Evolutionary conservation across 2,329 filamentous ascomycete species (phyloP).

Genomic region (Rutstroemia sp.): DNA sequence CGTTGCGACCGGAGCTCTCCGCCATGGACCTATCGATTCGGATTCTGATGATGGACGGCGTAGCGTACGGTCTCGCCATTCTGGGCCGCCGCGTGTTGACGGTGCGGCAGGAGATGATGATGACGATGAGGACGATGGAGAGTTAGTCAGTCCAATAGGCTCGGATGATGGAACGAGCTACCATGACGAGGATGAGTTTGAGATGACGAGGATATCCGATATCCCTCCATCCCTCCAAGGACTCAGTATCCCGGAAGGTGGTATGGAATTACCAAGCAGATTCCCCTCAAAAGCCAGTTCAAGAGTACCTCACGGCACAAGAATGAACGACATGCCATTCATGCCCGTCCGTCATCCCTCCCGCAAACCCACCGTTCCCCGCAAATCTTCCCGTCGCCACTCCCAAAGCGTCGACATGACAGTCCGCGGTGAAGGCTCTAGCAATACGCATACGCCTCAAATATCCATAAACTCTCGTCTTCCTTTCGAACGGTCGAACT

Average conservation of each 20-base stretch:
- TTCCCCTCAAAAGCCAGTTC: constrained; percentile 51
- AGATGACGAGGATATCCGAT: constrained; percentile 38
- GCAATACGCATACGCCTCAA: constrained; percentile 15
- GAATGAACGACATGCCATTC: constrained; percentile 33
- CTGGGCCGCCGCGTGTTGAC: constrained; percentile 31
- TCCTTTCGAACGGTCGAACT: constrained; percentile 51
- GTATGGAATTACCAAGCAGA: constrained; percentile 48
- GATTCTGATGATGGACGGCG: constrained; percentile 40
- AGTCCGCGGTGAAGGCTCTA: constrained; percentile 6
- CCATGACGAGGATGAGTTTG: constrained; percentile 37
- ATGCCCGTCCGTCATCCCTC: constrained; percentile 15
- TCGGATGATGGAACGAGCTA: constrained; percentile 40
- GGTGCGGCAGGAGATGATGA: constrained; percentile 12
- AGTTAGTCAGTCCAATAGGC: constrained; percentile 22
- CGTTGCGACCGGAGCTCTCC: constrained; percentile 37
- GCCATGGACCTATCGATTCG: constrained; percentile 54
- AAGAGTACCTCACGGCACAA: constrained; percentile 17
- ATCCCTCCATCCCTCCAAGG: constrained; percentile 51
- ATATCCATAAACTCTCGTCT: constrained; percentile 30
- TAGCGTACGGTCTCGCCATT: constrained; percentile 28
- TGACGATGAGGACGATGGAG: constrained; percentile 9
- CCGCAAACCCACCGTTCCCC: constrained; percentile 45
- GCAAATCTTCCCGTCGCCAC: constrained; percentile 62
- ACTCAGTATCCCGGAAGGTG: constrained; percentile 39
- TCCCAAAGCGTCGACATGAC: constrained; percentile 25